Conservation (phyloP, 116 monocot species). For the Dioscorea cayenensis region DNA sequence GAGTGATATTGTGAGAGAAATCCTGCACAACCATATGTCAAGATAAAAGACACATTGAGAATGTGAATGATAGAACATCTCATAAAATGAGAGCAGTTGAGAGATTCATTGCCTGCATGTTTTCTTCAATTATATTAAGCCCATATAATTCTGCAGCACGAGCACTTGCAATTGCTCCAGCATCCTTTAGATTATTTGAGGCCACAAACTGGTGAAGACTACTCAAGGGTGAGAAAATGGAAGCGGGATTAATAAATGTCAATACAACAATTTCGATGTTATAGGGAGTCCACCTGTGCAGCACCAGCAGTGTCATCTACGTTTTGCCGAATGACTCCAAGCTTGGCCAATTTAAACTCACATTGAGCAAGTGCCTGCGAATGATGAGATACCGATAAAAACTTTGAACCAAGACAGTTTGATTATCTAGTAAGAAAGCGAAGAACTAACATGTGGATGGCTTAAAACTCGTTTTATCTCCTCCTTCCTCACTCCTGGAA, state of each 20-base stretch:
- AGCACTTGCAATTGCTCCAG: conserved; percentile 61
- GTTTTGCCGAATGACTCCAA: conserved; percentile 46
- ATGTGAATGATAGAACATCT: background rate
- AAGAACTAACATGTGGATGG: conserved; percentile 54
- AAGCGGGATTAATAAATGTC: background rate
- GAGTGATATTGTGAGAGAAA: conserved; percentile 34
- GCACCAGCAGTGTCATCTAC: conserved; percentile 71
- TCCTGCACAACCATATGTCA: conserved; percentile 32
- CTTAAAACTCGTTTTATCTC: conserved; percentile 59
- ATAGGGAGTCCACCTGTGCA: conserved; percentile 45
- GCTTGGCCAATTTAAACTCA: conserved; percentile 32
- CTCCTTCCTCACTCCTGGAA: conserved; percentile 54
- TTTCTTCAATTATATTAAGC: conserved; percentile 49
- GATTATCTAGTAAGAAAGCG: conserved; percentile 4
- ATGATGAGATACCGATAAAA: background rate
- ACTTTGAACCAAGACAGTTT: background rate
- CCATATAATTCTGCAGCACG: conserved; percentile 75
- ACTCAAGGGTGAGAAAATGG: background rate
- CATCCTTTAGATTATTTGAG: conserved; percentile 42
- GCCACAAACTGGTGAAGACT: conserved; percentile 37
- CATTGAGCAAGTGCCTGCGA: conserved; percentile 69
- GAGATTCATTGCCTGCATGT: conserved; percentile 43
- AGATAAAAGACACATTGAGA: background rate
- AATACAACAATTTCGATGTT: background rate
- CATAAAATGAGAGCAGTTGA: background rate